Evolutionary conservation across 2,329 filamentous ascomycete genomes (phyloP), one percentile per base, ranked within the genome.

Genomic region (Claviceps arundinis): DNA sequence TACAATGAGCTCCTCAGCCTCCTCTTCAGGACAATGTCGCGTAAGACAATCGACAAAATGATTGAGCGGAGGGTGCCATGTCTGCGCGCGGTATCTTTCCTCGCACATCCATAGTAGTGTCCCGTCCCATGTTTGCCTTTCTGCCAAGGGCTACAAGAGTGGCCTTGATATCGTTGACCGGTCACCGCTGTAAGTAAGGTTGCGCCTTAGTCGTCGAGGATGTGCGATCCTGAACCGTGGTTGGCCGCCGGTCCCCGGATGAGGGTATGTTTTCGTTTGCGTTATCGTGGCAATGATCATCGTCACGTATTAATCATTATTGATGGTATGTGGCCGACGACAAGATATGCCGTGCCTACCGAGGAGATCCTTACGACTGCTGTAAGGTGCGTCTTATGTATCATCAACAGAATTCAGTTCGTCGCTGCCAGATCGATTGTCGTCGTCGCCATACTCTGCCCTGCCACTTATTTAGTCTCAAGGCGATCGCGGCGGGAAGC

Each of bases 371-470:
- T 24, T 24, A 3, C 22, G 75, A 63, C 74, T 77, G 69, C 71
- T 77, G 68, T 77, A 77, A 59, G 73, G 73, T 60, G 74, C 70
- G 65, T 79, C 76, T 62, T 79, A 65, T 62, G 6, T 1, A 26
- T 81, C 78, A 67, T 80, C 77, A 68, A 77, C 72, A 62, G 75
- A 74, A 56, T 74, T 78, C 65, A 80, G 70, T 66, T 70, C 75
- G 68, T 70, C 75, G 68, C 76, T 76, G 66, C 73, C 75, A 64
- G 77, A 82, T 70, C 86, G 78, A 63, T 81, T 83, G 70, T 80
- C 85, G 70, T 88, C 84, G 71, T 86, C 84, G 70, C 79, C 77
- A 73, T 78, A 79, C 68, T 69, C 72, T 67, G 65, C 62, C 52
- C 65, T 56, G 59, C 62, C 55, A 52, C 57, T 62, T 62, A 54